Percentiles rank a stretch among this genome's conserved stretches.
Conservation (phyloP, 164 flowering plant species). For the Tinospora cordifolia region DNA sequence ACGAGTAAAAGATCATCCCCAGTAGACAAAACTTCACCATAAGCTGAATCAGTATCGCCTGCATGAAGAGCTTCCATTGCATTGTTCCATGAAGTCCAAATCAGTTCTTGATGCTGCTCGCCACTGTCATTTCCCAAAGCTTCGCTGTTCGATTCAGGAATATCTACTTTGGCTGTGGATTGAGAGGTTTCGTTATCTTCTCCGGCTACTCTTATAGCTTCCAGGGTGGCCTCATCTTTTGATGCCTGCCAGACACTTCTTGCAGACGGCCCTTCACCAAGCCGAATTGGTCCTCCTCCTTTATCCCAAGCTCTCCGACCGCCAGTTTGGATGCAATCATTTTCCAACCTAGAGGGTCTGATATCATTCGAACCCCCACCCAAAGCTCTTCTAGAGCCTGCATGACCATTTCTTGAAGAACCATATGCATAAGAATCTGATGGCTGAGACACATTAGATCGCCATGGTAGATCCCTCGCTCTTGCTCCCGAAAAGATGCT, state of each 20-base stretch:
- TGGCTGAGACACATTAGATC: conserved; percentile 51
- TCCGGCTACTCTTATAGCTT: conserved; percentile 94
- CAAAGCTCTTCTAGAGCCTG: conserved; percentile 45
- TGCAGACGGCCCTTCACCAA: conserved; percentile 97
- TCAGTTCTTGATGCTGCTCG: conserved; percentile 52
- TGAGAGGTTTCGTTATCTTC: conserved; percentile 63
- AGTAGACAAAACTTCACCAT: conserved; percentile 67
- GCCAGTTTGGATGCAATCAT: conserved; percentile 49
- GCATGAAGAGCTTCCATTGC: conserved; percentile 84
- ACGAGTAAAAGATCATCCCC: conserved; percentile 80
- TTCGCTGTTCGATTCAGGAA: conserved; percentile 61
- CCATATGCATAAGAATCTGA: conserved; percentile 61
- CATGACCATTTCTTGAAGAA: conserved; percentile 49
- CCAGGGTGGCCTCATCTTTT: conserved; percentile 92
- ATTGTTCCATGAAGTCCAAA: conserved; percentile 78
- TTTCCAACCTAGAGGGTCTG: conserved; percentile 50
- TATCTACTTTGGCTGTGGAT: conserved; percentile 42
- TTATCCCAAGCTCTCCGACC: conserved; percentile 77
- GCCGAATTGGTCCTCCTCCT: conserved; percentile 56
- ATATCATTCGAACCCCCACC: conserved; percentile 34
- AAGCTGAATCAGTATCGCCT: conserved; percentile 85
- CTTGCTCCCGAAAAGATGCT: conserved; percentile 39
- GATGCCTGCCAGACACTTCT: conserved; percentile 99
- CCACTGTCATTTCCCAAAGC: conserved; percentile 54
- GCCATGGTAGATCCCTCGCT: conserved; percentile 59